Base-by-base conservation (phyloP, 345 rosid species). In the Gossypium anomalum region DNA sequence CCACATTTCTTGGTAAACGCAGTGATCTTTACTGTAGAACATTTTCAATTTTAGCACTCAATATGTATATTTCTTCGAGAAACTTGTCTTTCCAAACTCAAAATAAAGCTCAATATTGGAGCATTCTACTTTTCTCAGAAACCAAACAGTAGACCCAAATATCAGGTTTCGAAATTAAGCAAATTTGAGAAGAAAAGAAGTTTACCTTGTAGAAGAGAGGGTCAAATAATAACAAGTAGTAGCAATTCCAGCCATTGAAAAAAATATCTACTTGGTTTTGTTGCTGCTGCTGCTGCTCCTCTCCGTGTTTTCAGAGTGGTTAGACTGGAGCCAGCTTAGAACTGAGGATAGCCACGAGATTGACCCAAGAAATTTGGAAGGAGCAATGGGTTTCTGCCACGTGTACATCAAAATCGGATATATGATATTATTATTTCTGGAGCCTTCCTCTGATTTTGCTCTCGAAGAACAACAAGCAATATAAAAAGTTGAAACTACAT, bases 371-470 rank as follows among this genome's bases (percentile, higher is more conserved):
- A 86, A 93, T 91, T 84, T 78, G 63, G 73, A 70, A 77, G 75
- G 51, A 45, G 80, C 93, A 89, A 90, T 91, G 80, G 83, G 75
- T 63, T 82, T 4, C 43, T 49, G 97, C 90, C 98, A 89, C 91
- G 93, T 87, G 75, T 74, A 29, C 63, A 12, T 12, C 3, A 22
- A 64, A 20, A 58, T 49, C 51, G 74, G 80, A 83, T 81, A 16
- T 23, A 34, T 34, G 41, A 34, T 5, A 34, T 34, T 34, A 34
- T 34, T 34, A 34, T 34, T 34, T 34, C 41, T 34, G 41, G 41
- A 34, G 41, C 7, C 41, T 34, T 34, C 41, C 41, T 34, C 41
- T 5, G 41, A 34, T 34, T 34, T 34, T 5, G 38, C 38, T 34
- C 4, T 4, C 5, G 6, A 34, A 34, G 38, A 34, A 34, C 41